These are phyloP conservation scores for Monosporascus sp. DNA, from an alignment of 2,329 filamentous ascomycete genomes.

Conservation along the genomic window DNA sequence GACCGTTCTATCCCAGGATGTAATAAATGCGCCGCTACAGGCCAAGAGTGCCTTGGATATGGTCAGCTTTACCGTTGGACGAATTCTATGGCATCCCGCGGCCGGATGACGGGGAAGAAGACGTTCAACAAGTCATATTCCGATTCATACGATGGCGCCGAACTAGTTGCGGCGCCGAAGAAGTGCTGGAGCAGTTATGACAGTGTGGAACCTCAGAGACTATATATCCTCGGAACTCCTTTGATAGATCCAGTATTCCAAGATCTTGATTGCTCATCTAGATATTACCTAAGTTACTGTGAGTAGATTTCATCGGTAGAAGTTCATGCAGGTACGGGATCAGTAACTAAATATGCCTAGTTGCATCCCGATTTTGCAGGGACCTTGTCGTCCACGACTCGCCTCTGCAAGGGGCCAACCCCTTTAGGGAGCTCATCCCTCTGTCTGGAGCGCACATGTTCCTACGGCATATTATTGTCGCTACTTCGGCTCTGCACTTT, in stretches of 20 bases:
- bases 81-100: conserved; percentile 42
- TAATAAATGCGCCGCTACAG: conserved; percentile 51
- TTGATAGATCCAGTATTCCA: conserved; percentile 52
- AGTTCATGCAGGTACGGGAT: background rate
- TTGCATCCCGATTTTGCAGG: conserved; percentile 38
- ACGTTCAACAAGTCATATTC: conserved; percentile 1
- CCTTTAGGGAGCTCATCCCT: conserved; percentile 43
- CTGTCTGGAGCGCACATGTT: conserved; percentile 39
- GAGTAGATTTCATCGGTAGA: conserved; percentile 17
- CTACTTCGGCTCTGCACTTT: conserved; percentile 44
- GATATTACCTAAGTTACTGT: conserved; percentile 48
- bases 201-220: background rate
- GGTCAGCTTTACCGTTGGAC: conserved; percentile 57
- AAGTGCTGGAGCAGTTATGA: background rate
- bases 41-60: conserved; percentile 57
- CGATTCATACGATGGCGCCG: conserved; percentile 1
- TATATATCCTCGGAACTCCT: conserved; percentile 13
- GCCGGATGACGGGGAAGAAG: conserved; percentile 32
- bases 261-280: conserved; percentile 40
- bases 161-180: background rate
- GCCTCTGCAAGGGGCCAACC: conserved; percentile 33
- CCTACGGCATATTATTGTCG: conserved; percentile 42
- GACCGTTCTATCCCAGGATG: conserved; percentile 55
- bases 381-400: conserved; percentile 47
- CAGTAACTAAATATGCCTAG: conserved; percentile 11